Evolutionary conservation across 129 eudicot species (phyloP).

Genomic region (Heracleum sosnowskyi): DNA sequence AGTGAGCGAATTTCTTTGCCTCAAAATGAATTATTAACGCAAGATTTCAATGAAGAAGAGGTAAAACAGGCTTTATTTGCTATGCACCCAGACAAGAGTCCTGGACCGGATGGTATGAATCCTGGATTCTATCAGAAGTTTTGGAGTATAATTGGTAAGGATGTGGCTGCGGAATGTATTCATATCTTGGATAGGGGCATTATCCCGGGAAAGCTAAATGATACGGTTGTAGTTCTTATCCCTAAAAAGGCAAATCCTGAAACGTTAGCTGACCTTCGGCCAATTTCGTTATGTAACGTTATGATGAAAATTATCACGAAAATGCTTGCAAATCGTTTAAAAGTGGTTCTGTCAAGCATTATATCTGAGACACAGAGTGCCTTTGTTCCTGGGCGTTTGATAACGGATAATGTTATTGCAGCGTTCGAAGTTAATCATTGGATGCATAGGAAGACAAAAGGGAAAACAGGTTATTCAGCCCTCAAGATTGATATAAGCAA

Average conservation of each 20-base stretch:
- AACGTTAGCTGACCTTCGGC: neutral
- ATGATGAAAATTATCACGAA: neutral
- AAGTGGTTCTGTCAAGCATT: no score
- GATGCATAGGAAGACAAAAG: no score
- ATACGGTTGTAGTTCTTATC: neutral
- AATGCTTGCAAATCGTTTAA: neutral
- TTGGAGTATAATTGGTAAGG: neutral
- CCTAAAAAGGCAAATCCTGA: neutral
- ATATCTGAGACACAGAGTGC: no score
- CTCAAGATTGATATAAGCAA: no score
- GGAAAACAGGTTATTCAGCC: no score
- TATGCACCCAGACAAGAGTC: neutral
- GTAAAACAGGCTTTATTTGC: neutral
- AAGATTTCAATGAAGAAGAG: neutral
- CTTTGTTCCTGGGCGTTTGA: no score
- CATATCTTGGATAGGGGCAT: neutral
- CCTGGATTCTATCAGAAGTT: neutral
- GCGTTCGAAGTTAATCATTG: no score
- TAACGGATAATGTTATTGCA: no score
- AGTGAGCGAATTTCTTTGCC: neutral
- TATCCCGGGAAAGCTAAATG: neutral
- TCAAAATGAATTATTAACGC: neutral
- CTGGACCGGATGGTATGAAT: neutral
- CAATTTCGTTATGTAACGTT: neutral
- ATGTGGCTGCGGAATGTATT: neutral